A percentile compares a stretch with the other conserved stretches of the same genome.
These are phyloP conservation scores for Crucihimalaya himalaica DNA, from an alignment of 345 rosid genomes.

Conservation along the genomic window DNA sequence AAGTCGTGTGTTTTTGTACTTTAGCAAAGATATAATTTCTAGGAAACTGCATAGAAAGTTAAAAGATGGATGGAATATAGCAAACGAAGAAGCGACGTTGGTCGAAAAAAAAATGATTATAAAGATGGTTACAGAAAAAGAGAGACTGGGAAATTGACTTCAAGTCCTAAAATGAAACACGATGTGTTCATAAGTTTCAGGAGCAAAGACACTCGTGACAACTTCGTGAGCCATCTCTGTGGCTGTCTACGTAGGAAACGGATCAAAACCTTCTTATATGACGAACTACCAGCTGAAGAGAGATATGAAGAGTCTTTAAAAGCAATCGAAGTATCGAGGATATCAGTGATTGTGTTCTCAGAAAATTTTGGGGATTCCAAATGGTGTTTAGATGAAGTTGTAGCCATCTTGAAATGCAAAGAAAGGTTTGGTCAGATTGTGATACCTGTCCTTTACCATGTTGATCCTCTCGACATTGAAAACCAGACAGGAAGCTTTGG, in stretches of 20 bases:
- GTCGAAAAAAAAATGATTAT: neutral
- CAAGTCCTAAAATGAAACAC: constrained; percentile 15
- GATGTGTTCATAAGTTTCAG: constrained; percentile 43
- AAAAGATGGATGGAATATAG: neutral
- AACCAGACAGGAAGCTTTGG: constrained; percentile 40
- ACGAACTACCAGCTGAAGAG: constrained; percentile 24
- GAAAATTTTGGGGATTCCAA: constrained; percentile 33
- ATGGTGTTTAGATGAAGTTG: constrained; percentile 41
- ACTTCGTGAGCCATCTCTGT: constrained; percentile 37
- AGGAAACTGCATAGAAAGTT: neutral
- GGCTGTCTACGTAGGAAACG: constrained; percentile 34
- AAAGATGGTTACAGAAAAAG: neutral
- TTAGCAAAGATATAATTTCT: neutral
- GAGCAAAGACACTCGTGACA: constrained; percentile 37
- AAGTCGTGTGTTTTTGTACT: neutral
- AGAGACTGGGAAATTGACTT: neutral
- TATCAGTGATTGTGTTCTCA: constrained; percentile 38
- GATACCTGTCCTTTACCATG: constrained; percentile 41
- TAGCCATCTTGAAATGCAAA: constrained; percentile 35
- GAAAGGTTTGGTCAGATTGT: constrained; percentile 36
- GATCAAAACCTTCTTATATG: constrained; percentile 27
- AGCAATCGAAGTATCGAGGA: constrained; percentile 15
- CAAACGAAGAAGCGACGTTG: neutral
- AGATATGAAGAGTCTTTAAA: constrained; percentile 21
- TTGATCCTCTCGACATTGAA: constrained; percentile 35